Evolutionary conservation across 768 basidiomycete genomes (phyloP), one percentile per base, ranked within the genome.

Genomic region (Collybiopsis confluens): DNA sequence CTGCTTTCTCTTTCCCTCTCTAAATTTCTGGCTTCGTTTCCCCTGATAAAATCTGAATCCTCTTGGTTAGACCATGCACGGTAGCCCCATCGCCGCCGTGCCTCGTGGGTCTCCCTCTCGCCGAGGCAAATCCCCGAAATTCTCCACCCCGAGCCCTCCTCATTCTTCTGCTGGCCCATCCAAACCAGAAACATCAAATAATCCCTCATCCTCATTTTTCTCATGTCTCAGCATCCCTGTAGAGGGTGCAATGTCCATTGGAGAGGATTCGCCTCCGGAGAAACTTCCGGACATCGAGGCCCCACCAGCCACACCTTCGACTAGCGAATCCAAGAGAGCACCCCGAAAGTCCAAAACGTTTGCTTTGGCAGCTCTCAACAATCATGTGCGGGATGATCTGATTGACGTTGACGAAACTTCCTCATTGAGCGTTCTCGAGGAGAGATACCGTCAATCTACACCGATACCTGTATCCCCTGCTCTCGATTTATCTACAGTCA

Each of bases 341-440:
- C 90, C 90, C 49, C 86, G 91, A 68, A 92, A 92, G 78, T 92
- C 90, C 61, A 93, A 93, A 79, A 90, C 86, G 37, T 88, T 92
- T 61, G 90, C 90, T 53, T 74, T 93, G 28, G 88, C 81, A 26
- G 91, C 90, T 21, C 72, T 92, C 52, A 85, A 85, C 68, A 80
- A 75, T 61, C 85, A 86, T 55, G 80, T 81, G 36, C 73, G 78
- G 67, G 79, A 82, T 24, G 72, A 79, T 53, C 79, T 81, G 37
- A 66, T 73, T 56, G 73, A 77, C 46, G 74, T 77, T 55, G 83
- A 82, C 59, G 82, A 84, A 56, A 70, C 73, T 54, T 78, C 79
- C 59, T 62, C 66, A 45, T 65, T 70, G 23, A 74, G 78, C 60
- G 73, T 76, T 59, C 73, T 77, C 57, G 78, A 73, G 48, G 71